Conservation (phyloP, 1,284 basidiomycete genomes). For the Heterobasidion irregulare region DNA sequence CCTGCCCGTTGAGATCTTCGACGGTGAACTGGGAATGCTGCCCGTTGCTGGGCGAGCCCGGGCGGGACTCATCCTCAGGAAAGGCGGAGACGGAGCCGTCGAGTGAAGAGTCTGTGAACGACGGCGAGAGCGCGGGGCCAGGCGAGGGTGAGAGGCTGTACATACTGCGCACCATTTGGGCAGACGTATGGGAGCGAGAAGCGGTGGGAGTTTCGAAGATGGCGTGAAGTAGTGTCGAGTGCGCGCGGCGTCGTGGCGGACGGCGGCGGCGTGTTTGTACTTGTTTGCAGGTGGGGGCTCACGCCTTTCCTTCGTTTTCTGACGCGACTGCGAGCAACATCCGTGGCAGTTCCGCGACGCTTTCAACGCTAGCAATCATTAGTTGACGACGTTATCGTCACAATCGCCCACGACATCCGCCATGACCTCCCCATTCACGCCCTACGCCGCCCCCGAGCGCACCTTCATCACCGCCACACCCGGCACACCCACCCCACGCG, state of each 20-base stretch:
- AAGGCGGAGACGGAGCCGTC: slow-evolving; percentile 18
- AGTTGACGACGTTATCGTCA: too few species aligned
- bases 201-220: not conserved
- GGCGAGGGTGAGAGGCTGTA: slow-evolving; percentile 26
- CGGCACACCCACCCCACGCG: slow-evolving; percentile 19
- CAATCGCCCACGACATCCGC: slow-evolving; percentile 1
- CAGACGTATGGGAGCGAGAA: too few species aligned
- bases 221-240: too few species aligned
- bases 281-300: not conserved
- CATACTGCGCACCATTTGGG: slow-evolving; percentile 22
- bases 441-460: slow-evolving; percentile 2
- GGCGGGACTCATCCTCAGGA: not conserved
- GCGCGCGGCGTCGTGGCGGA: not conserved
- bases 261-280: slow-evolving; percentile 2
- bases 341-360: too few species aligned
- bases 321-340: too few species aligned
- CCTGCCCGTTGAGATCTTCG: slow-evolving; percentile 15
- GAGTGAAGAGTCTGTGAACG: slow-evolving; percentile 12
- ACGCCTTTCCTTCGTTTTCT: too few species aligned
- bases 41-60: slow-evolving; percentile 6
- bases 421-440: slow-evolving; percentile 6
- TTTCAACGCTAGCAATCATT: too few species aligned
- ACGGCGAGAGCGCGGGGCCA: slow-evolving; percentile 9
- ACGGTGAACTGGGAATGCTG: slow-evolving; percentile 12
- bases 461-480: slow-evolving; percentile 12